These are phyloP conservation scores for Malus sieversii DNA, from an alignment of 306 rosid species.

Conservation along the genomic window DNA sequence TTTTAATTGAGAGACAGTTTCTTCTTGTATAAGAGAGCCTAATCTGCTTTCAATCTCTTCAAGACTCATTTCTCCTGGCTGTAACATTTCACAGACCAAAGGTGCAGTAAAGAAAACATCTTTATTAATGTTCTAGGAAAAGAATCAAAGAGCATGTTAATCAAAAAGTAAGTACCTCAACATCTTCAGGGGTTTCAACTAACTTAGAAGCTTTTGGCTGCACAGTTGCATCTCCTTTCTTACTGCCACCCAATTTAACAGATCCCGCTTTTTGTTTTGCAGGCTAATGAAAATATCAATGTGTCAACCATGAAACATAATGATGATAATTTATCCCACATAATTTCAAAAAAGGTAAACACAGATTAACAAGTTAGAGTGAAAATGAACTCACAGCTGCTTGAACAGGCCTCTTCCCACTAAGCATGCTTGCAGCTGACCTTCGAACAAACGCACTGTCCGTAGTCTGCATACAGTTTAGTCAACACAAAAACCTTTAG, in stretches of 20 bases:
- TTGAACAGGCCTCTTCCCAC: constrained; percentile 91
- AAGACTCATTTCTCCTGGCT: constrained; percentile 95
- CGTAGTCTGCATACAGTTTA: constrained; percentile 38
- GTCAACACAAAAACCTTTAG: background rate
- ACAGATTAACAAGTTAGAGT: background rate
- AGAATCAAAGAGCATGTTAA: constrained; percentile 4
- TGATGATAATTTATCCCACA: background rate
- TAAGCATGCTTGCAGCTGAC: constrained; percentile 98
- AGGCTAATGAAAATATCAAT: constrained; percentile 38
- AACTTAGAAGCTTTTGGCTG: constrained; percentile 50
- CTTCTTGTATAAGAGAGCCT: constrained; percentile 74
- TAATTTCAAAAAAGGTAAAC: background rate
- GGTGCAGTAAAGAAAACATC: background rate
- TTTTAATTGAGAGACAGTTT: constrained; percentile 68
- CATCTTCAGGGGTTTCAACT: constrained; percentile 70
- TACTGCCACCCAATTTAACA: constrained; percentile 47
- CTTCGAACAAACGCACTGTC: constrained; percentile 61
- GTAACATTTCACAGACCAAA: constrained; percentile 15
- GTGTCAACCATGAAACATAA: constrained; percentile 16
- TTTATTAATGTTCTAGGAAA: background rate
- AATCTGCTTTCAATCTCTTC: constrained; percentile 92
- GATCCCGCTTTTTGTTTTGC: constrained; percentile 58
- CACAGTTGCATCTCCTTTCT: constrained; percentile 69
- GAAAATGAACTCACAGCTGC: constrained; percentile 59
- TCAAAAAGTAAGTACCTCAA: constrained; percentile 55